phyloP scores from a whole-genome alignment of 1,139 yeast genomes.

The Taphrina betulina region DNA sequence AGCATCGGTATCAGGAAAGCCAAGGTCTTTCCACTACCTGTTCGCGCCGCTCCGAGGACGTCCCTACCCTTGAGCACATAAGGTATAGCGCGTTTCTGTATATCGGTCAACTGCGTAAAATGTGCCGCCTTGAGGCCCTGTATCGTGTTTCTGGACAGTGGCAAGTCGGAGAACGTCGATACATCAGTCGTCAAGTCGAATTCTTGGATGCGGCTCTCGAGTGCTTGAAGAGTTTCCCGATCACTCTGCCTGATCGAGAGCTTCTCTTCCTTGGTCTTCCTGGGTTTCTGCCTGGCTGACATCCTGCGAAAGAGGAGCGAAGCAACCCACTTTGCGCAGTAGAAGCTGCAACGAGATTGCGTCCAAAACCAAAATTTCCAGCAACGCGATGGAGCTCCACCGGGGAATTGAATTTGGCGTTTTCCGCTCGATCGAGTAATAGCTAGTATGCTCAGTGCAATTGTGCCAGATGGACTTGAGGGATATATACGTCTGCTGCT shows the following conservation, averaged over 20 bases:
- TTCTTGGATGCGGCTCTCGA: constrained; percentile 44
- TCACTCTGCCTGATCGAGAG: constrained; percentile 43
- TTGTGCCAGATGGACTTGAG: no score
- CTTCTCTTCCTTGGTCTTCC: constrained; percentile 31
- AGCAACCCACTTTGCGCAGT: no score
- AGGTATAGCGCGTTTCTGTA: constrained; percentile 78
- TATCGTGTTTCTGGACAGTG: constrained; percentile 27
- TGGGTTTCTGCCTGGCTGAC: constrained; percentile 23
- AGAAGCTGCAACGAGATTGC: no score
- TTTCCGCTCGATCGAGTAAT: no score
- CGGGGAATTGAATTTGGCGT: no score
- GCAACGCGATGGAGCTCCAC: no score
- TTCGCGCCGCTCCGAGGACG: constrained; percentile 86
- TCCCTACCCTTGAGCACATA: constrained; percentile 77
- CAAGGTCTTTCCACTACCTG: constrained; percentile 95
- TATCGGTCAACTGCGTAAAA: constrained; percentile 76
- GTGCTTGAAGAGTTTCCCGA: constrained; percentile 49
- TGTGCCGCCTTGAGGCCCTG: constrained; percentile 65
- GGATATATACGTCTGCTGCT: no score
- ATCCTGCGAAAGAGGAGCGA: no score
- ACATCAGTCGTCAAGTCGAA: constrained; percentile 34
- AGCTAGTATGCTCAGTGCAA: no score
- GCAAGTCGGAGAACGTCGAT: constrained; percentile 25
- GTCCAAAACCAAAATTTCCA: no score
- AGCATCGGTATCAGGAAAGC: constrained; percentile 76